phyloP scores from a whole-genome alignment of 805 yeast genomes.

The Hanseniaspora taiwanica region DNA sequence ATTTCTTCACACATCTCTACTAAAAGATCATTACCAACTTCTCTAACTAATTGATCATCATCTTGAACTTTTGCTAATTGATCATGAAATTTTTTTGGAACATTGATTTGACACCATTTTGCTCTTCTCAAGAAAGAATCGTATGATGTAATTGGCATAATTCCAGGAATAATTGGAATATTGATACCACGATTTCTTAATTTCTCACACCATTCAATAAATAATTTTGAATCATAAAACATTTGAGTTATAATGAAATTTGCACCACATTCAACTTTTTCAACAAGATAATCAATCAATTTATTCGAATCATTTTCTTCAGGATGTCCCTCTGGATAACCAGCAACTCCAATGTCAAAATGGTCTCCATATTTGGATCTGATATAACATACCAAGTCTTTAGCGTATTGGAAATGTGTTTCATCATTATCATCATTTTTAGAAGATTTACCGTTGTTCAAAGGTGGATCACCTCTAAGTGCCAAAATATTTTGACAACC shows the following conservation, averaged over 20 bases:
- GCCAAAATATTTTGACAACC: slow-evolving; percentile 96
- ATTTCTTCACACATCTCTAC: slow-evolving; percentile 71
- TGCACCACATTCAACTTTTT: slow-evolving; percentile 90
- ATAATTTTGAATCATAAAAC: slow-evolving; percentile 88
- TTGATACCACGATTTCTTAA: slow-evolving; percentile 61
- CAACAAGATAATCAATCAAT: slow-evolving; percentile 54
- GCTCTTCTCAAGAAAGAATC: slow-evolving; percentile 89
- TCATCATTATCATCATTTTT: slow-evolving; percentile 17
- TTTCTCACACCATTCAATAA: slow-evolving; percentile 65
- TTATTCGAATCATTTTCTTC: slow-evolving; percentile 42
- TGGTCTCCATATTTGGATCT: slow-evolving; percentile 68
- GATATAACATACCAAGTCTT: slow-evolving; percentile 71
- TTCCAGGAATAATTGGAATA: slow-evolving; percentile 91
- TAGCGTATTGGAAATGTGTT: slow-evolving; percentile 71
- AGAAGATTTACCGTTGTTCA: slow-evolving; percentile 21
- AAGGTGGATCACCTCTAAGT: slow-evolving; percentile 89
- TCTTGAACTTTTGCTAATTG: slow-evolving; percentile 72
- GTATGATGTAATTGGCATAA: slow-evolving; percentile 97
- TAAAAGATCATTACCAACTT: slow-evolving; percentile 69
- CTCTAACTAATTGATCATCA: slow-evolving; percentile 80
- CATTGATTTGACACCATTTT: slow-evolving; percentile 75
- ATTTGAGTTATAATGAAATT: slow-evolving; percentile 89
- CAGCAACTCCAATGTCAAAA: slow-evolving; percentile 93
- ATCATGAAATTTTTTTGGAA: slow-evolving; percentile 63
- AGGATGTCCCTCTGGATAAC: slow-evolving; percentile 95